A percentile compares a stretch with the other conserved stretches of the same genome.
phyloP scores from a whole-genome alignment of 192 early-diverging fungal species.

The Chytriomyces confervae region DNA sequence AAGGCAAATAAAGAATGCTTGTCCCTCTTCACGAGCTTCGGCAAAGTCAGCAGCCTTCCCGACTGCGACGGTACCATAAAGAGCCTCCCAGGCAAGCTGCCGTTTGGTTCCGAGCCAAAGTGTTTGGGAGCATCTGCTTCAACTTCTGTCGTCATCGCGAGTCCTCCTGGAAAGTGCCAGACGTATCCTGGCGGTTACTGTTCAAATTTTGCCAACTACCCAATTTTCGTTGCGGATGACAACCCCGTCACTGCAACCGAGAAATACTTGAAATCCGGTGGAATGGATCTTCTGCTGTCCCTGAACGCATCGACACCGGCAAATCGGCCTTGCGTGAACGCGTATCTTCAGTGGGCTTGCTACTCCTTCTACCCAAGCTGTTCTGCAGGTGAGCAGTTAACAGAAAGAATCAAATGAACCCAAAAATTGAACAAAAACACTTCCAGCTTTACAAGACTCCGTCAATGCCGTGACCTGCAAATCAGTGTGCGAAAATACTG shows the following conservation, averaged over 20 bases:
- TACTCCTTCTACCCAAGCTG: slow-evolving; percentile 22
- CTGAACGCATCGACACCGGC: not conserved
- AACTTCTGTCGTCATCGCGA: not conserved
- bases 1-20: not conserved
- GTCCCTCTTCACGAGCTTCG: slow-evolving; percentile 8
- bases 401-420: not conserved
- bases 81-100: not conserved
- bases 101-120: not conserved
- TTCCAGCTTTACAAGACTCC: not conserved
- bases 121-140: slow-evolving; percentile 2
- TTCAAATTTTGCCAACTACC: slow-evolving; percentile 8
- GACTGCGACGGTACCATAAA: not conserved
- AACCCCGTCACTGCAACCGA: not conserved
- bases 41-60: slow-evolving; percentile 14
- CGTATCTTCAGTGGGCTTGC: slow-evolving; percentile 16
- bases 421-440: not conserved
- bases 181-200: slow-evolving; percentile 12
- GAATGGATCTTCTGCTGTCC: slow-evolving; percentile 8
- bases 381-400: not conserved
- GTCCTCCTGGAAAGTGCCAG: not conserved
- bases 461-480: not conserved
- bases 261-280: not conserved
- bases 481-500: slow-evolving; percentile 9
- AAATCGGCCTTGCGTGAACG: not conserved
- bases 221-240: not conserved